phyloP scores from a whole-genome alignment of 169 alveolate species.

The Cyclospora cayetanensis region DNA sequence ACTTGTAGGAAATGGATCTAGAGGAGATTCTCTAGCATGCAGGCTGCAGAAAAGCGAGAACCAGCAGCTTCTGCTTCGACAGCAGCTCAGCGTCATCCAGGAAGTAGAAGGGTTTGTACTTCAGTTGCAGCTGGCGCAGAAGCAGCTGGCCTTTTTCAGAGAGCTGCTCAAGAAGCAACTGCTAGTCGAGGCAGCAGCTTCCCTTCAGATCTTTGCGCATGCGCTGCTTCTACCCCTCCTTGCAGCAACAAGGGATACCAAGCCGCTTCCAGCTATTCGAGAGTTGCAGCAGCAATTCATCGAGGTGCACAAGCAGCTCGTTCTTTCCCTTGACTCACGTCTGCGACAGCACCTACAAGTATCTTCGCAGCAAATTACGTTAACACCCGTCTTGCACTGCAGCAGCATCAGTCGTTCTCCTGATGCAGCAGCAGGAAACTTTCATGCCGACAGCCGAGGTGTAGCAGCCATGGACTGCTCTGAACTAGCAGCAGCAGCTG shows the following conservation, averaged over 20 bases:
- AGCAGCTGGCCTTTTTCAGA: background rate
- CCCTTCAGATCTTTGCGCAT: background rate
- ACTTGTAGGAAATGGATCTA: background rate
- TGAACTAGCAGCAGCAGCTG: background rate
- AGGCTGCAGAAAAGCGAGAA: slow-evolving; percentile 11
- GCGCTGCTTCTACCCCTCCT: slow-evolving; percentile 17
- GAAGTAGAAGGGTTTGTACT: slow-evolving; percentile 5
- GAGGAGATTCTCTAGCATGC: background rate
- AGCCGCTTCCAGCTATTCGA: background rate
- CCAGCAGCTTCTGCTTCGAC: background rate
- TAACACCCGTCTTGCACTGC: background rate
- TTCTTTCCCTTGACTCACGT: slow-evolving; percentile 7
- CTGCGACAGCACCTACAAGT: slow-evolving; percentile 18
- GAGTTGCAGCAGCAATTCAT: slow-evolving; percentile 32
- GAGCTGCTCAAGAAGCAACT: background rate
- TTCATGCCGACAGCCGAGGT: background rate
- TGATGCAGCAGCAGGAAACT: background rate
- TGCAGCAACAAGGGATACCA: background rate
- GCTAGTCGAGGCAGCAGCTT: background rate
- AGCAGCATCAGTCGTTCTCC: background rate
- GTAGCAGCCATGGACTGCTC: background rate
- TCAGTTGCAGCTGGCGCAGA: slow-evolving; percentile 15
- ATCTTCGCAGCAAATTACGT: background rate
- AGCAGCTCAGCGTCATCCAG: background rate
- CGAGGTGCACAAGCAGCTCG: slow-evolving; percentile 19